Conservation (phyloP, 2,329 filamentous ascomycete species). For the Thielaviopsis musarum region DNA sequence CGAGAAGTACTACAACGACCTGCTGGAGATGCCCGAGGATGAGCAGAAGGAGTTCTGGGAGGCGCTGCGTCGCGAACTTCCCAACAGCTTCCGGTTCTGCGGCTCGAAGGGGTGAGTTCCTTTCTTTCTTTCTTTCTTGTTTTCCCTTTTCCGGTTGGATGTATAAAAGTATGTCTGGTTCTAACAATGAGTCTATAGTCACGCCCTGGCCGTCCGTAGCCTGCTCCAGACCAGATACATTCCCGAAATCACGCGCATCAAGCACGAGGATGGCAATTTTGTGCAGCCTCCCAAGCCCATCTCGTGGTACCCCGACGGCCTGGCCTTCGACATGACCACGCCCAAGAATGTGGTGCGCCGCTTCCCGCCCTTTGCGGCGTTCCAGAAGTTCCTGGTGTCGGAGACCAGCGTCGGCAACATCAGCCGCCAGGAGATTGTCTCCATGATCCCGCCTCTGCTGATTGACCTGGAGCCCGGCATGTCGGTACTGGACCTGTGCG, state of each 20-base stretch:
- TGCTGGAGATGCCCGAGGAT: slow-evolving; percentile 57
- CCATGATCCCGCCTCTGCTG: slow-evolving; percentile 93
- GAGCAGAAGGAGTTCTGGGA: slow-evolving; percentile 76
- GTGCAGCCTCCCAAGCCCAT: slow-evolving; percentile 73
- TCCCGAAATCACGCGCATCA: slow-evolving; percentile 72
- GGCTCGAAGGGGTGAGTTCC: slow-evolving; percentile 65
- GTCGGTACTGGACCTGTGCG: slow-evolving; percentile 88
- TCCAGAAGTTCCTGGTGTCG: slow-evolving; percentile 94
- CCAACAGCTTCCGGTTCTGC: slow-evolving; percentile 95
- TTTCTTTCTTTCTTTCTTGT: not conserved
- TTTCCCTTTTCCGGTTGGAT: not conserved
- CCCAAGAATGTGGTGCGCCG: slow-evolving; percentile 91
- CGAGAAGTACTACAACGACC: slow-evolving; percentile 69
- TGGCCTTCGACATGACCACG: slow-evolving; percentile 97
- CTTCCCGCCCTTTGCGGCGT: slow-evolving; percentile 83
- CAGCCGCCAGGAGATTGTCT: slow-evolving; percentile 90
- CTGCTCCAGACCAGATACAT: slow-evolving; percentile 80
- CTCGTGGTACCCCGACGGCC: slow-evolving; percentile 82
- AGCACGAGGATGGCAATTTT: slow-evolving; percentile 61
- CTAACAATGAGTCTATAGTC: slow-evolving; percentile 29
- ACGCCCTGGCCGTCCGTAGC: slow-evolving; percentile 82
- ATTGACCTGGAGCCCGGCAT: slow-evolving; percentile 85
- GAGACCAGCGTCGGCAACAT: slow-evolving; percentile 97
- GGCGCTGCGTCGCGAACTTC: slow-evolving; percentile 65
- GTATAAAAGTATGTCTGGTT: not conserved